Conservation (phyloP, 2,329 filamentous ascomycete species). For the Botrytis porri region DNA sequence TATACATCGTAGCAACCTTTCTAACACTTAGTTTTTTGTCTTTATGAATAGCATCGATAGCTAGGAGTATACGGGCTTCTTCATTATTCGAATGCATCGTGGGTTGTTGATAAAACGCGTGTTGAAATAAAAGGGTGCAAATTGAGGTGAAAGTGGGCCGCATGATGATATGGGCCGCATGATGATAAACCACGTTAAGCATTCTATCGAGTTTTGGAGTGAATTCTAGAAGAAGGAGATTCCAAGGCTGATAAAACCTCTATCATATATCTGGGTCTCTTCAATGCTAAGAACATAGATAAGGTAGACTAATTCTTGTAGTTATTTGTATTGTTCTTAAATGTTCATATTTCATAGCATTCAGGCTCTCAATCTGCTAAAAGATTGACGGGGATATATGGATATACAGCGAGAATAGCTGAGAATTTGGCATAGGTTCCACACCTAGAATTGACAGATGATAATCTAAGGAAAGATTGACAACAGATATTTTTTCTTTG, state of each 20-base stretch:
- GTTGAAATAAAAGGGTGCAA: no score
- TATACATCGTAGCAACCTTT: no score
- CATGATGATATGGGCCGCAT: no score
- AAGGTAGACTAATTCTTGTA: rapidly evolving
- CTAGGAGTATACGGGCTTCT: no score
- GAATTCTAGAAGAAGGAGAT: background rate
- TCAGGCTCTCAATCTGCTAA: background rate
- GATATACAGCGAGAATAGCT: background rate
- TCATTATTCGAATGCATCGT: no score
- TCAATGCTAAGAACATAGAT: background rate
- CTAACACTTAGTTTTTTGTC: no score
- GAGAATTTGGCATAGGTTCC: rapidly evolving
- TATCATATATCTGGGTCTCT: background rate
- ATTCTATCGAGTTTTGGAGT: background rate
- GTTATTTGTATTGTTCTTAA: background rate
- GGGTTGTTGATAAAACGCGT: no score
- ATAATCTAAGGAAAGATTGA: rapidly evolving
- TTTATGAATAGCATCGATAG: no score
- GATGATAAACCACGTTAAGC: no score
- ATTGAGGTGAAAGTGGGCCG: no score
- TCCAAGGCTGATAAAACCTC: background rate
- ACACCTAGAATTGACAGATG: background rate
- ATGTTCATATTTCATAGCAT: background rate
- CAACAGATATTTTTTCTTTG: background rate
- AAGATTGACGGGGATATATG: background rate